Base-by-base conservation (phyloP, 805 yeast genomes). In the Hemisphaericaspora nanyangensis region DNA sequence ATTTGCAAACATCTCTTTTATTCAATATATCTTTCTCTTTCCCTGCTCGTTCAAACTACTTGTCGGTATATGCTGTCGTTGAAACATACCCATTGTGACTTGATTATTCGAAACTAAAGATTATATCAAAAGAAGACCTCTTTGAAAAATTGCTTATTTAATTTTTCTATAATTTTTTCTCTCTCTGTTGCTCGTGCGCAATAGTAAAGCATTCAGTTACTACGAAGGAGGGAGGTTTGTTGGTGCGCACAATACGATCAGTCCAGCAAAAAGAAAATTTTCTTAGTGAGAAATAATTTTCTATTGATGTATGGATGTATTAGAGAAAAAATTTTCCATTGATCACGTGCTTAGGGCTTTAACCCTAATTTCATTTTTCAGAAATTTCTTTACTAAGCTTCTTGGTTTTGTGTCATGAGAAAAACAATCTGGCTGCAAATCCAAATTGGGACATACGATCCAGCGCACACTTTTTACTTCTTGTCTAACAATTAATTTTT, bases 51-150 rank as follows among this genome's bases (percentile, higher is more conserved):
- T n/a, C n/a, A n/a, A n/a, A n/a, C n/a, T n/a, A n/a, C n/a, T n/a
- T n/a, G n/a, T n/a, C 7, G 16, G 13, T 27, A 27, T 27, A 27
- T 27, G 8, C 8, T 8, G 26, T 22, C 11, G 33, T 7, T 30
- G 22, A n/a, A 34, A 36, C 56, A 50, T 52, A 52, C 57, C 57
- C 57, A 52, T 52, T 48, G 41, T 52, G 54, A 42, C 52, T 52
- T 43, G 38, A 34, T 45, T 46, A 39, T 37, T 37, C 31, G 18
- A 29, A 15, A 33, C 35, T 33, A 33, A 33, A 24, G 34, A 13
- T 31, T 20, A 17, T 19, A 19, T 26, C 19, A 27, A 33, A 33
- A 33, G 35, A 33, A 27, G 24, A 24, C 24, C 18, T n/a, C 17
- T 15, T 25, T 32, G 35, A 32, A 32, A 32, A 32, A 19, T 32